Evolutionary conservation across 208 protist species (phyloP).

Genomic region (Herpetomonas samuelpessoai): DNA sequence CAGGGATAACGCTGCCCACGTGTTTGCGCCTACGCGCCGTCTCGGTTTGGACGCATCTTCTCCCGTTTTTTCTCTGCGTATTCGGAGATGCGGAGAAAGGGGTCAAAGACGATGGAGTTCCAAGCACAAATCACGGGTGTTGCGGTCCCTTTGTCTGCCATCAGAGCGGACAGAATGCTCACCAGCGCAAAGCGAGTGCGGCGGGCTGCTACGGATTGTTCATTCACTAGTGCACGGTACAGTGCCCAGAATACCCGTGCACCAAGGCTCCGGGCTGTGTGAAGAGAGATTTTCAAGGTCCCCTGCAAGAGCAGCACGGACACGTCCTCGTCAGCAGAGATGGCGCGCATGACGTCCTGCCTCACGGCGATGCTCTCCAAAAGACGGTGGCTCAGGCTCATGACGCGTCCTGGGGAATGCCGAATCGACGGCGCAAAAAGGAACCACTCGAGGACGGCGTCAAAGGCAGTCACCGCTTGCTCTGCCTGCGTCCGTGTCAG

Average conservation of each 20-base stretch:
- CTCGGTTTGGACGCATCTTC: too few species aligned
- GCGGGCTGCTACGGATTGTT: slow-evolving; percentile 47
- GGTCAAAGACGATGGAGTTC: not conserved
- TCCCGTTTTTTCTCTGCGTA: not conserved
- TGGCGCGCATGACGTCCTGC: slow-evolving; percentile 35
- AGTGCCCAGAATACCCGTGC: slow-evolving; percentile 66
- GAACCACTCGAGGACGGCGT: slow-evolving; percentile 45
- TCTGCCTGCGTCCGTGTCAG: slow-evolving; percentile 49
- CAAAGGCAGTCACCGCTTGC: slow-evolving; percentile 44
- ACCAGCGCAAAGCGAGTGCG: slow-evolving; percentile 59
- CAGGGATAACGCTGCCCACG: too few species aligned
- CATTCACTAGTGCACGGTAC: slow-evolving; percentile 46
- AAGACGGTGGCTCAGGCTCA: slow-evolving; percentile 50
- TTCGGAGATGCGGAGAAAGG: not conserved
- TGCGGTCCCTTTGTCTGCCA: not conserved
- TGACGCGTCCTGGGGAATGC: slow-evolving; percentile 30
- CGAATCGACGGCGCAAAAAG: slow-evolving; percentile 35
- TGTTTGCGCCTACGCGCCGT: too few species aligned
- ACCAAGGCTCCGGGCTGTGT: slow-evolving; percentile 36
- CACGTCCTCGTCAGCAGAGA: slow-evolving; percentile 39
- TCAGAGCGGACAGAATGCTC: not conserved
- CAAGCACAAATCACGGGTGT: not conserved
- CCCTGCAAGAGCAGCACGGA: slow-evolving; percentile 8
- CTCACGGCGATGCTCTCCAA: slow-evolving; percentile 54
- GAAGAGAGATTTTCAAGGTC: slow-evolving; percentile 3